phyloP scores from a whole-genome alignment of 139 green algal genomes.

The Micractinium conductrix region DNA sequence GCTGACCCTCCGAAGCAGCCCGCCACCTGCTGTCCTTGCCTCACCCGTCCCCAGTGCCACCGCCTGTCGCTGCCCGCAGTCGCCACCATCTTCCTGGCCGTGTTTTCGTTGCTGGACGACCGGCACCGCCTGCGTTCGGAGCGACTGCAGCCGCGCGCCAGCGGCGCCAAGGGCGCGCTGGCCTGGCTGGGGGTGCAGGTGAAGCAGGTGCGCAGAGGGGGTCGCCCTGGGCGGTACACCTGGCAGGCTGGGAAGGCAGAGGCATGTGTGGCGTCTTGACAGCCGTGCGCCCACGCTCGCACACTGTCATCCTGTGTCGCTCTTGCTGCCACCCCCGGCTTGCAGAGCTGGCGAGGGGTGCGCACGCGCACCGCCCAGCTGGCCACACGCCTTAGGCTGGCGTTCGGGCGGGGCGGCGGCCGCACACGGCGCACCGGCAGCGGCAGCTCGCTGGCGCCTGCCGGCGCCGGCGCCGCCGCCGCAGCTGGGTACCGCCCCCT shows the following conservation, averaged over 20 bases:
- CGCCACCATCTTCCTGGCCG: slow-evolving; percentile 18
- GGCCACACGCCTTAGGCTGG: background rate
- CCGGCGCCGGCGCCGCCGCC: background rate
- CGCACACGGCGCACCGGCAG: background rate
- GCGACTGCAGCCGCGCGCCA: slow-evolving; percentile 17
- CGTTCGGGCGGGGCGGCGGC: background rate
- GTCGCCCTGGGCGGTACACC: background rate
- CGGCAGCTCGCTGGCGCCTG: background rate
- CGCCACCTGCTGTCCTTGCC: background rate
- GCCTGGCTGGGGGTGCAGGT: slow-evolving; percentile 15
- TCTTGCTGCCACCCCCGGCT: background rate
- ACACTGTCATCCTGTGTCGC: no score
- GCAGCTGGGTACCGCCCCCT: background rate
- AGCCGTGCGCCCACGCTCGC: no score
- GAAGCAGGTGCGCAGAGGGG: background rate
- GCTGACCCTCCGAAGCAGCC: background rate
- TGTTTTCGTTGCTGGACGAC: slow-evolving; percentile 25
- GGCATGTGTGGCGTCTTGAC: no score
- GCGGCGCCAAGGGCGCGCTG: slow-evolving; percentile 22
- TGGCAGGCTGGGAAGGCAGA: background rate
- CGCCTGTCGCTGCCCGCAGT: slow-evolving; percentile 8
- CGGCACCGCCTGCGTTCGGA: slow-evolving; percentile 33
- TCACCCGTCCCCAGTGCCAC: no score
- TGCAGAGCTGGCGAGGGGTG: slow-evolving; percentile 14
- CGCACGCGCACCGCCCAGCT: background rate